Evolutionary conservation across 2,329 filamentous ascomycete genomes (phyloP).

Genomic region (Hymenoscyphus linearis): DNA sequence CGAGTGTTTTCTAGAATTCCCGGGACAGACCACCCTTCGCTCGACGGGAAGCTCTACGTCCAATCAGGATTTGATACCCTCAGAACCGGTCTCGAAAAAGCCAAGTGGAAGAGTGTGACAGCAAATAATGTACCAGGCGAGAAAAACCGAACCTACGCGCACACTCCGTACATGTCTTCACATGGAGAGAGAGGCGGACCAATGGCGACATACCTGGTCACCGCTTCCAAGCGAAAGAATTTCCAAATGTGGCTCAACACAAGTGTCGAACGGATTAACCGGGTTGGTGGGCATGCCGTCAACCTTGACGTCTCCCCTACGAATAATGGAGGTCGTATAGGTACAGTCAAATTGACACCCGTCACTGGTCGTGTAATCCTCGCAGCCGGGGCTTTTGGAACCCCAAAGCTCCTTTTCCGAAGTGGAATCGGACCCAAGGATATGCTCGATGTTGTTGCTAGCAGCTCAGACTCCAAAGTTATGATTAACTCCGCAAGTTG

Average conservation of each 20-base stretch:
- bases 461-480: slow-evolving; percentile 43
- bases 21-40: slow-evolving; percentile 60
- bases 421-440: slow-evolving; percentile 53
- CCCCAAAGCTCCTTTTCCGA: slow-evolving; percentile 53
- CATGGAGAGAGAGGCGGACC: slow-evolving; percentile 64
- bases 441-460: slow-evolving; percentile 44
- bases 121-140: slow-evolving; percentile 51
- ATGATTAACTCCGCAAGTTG: slow-evolving; percentile 48
- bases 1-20: slow-evolving; percentile 66
- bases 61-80: slow-evolving; percentile 62
- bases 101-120: slow-evolving; percentile 58
- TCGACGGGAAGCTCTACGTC: slow-evolving; percentile 62
- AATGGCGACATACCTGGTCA: slow-evolving; percentile 64
- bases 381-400: slow-evolving; percentile 64
- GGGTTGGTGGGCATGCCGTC: slow-evolving; percentile 55
- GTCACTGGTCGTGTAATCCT: slow-evolving; percentile 61
- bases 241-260: slow-evolving; percentile 65
- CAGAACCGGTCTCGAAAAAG: slow-evolving; percentile 49
- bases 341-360: slow-evolving; percentile 54
- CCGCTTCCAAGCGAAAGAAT: slow-evolving; percentile 53
- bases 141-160: slow-evolving; percentile 62
- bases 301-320: slow-evolving; percentile 62
- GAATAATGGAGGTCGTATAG: slow-evolving; percentile 47
- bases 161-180: slow-evolving; percentile 62
- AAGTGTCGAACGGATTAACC: slow-evolving; percentile 61